Evolutionary conservation across 768 basidiomycete genomes (phyloP).

Genomic region (Austroboletus festivus): DNA sequence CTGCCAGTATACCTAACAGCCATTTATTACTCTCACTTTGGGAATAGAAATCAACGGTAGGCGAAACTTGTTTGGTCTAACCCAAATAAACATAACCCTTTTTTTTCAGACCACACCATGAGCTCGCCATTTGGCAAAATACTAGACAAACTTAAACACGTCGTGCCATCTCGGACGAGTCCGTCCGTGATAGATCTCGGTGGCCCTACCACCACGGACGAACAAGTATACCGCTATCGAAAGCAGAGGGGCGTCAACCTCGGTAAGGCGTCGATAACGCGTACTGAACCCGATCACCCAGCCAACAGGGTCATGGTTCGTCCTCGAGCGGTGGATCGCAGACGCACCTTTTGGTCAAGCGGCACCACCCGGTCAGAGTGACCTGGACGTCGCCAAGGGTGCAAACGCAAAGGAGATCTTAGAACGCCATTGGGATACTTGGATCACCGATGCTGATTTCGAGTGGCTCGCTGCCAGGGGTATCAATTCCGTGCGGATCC

Average conservation of each 20-base stretch:
- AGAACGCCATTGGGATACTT: conserved; percentile 49
- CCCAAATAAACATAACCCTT: conserved; percentile 1
- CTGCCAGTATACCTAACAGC: too few species aligned
- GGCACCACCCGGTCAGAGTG: conserved; percentile 54
- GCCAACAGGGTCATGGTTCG: conserved; percentile 68
- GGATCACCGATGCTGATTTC: conserved; percentile 54
- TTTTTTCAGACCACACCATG: conserved; percentile 4
- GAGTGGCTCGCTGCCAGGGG: conserved; percentile 51
- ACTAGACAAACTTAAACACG: conserved; percentile 16
- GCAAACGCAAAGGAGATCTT: conserved; percentile 39
- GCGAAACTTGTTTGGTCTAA: conserved; percentile 17
- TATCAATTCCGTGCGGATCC: conserved; percentile 59
- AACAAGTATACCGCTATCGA: conserved; percentile 51
- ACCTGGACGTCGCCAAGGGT: conserved; percentile 67
- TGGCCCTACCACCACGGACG: conserved; percentile 2
- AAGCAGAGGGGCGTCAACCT: conserved; percentile 82
- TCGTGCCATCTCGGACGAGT: background rate
- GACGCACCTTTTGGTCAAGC: conserved; percentile 56
- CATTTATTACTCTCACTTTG: too few species aligned
- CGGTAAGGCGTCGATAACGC: too few species aligned
- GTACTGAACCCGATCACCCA: conserved; percentile 9
- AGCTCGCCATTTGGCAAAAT: conserved; percentile 10
- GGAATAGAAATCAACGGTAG: too few species aligned
- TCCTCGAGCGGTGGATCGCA: conserved; percentile 74
- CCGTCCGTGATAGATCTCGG: conserved; percentile 7